A percentile compares a stretch with the other conserved stretches of the same genome.
These are phyloP conservation scores for Cytospora leucostoma DNA, from an alignment of 2,329 filamentous ascomycete species.

Conservation along the genomic window DNA sequence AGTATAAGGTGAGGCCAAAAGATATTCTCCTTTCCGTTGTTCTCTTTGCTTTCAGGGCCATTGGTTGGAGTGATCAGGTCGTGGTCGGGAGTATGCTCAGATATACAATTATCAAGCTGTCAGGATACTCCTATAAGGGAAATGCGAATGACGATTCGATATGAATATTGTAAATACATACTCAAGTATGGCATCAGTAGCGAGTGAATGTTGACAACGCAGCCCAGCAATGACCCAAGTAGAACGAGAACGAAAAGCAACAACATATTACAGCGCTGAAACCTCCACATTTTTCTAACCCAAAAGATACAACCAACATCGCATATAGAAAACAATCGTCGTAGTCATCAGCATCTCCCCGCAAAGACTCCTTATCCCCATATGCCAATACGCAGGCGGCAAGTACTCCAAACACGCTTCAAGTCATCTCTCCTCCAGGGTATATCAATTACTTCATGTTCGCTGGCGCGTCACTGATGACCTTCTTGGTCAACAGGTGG, in stretches of 20 bases:
- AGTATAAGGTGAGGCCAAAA: no score
- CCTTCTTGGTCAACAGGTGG: constrained; percentile 27
- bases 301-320: background rate
- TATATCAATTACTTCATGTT: background rate
- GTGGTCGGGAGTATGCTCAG: no score
- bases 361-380: background rate
- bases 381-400: background rate
- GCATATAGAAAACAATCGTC: background rate
- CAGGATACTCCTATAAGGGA: background rate
- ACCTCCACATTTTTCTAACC: background rate
- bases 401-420: background rate
- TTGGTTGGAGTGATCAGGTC: no score
- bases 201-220: background rate
- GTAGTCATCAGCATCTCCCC: background rate
- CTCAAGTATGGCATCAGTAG: background rate
- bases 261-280: background rate
- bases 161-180: background rate
- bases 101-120: no score
- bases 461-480: no score
- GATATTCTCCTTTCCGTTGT: no score
- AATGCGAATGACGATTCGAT: background rate
- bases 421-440: background rate
- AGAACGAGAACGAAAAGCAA: background rate
- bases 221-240: background rate
- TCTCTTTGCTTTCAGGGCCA: no score